Conservation (phyloP, 2,329 filamentous ascomycete genomes). For the Fusarium tjaetaba region DNA sequence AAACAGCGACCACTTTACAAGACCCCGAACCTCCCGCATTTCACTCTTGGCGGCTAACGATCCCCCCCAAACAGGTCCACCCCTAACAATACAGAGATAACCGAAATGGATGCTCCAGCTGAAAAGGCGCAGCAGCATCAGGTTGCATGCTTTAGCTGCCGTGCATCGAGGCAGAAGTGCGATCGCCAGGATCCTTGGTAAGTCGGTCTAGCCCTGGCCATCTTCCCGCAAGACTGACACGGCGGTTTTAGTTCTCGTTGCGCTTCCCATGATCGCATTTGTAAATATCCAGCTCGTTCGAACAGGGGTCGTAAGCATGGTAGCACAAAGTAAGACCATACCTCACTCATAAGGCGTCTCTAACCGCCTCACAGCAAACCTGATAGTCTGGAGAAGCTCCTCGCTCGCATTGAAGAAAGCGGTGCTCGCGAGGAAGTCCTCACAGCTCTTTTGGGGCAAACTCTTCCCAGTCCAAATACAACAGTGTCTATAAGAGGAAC, state of each 20-base stretch:
- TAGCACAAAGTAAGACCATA: background rate
- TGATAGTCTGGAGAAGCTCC: slow-evolving; percentile 5
- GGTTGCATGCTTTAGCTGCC: slow-evolving; percentile 20
- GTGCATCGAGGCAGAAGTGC: slow-evolving; percentile 17
- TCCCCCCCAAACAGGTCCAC: background rate
- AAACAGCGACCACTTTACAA: slow-evolving; percentile 17
- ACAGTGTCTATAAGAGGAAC: slow-evolving; percentile 4
- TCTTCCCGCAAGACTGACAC: background rate
- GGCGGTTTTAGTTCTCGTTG: background rate
- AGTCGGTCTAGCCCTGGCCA: background rate
- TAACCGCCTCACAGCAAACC: background rate
- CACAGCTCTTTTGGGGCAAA: background rate
- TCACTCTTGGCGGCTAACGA: background rate
- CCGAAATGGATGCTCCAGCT: background rate
- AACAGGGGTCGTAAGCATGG: slow-evolving; percentile 19
- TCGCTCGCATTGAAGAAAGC: slow-evolving; percentile 16
- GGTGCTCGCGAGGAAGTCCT: slow-evolving; percentile 7
- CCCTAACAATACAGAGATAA: background rate
- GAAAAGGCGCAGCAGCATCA: slow-evolving; percentile 10
- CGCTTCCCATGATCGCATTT: slow-evolving; percentile 2
- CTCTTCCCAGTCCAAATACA: slow-evolving; percentile 13
- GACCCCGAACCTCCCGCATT: background rate
- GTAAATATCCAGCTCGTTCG: slow-evolving; percentile 11
- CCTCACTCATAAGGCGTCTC: rapidly evolving
- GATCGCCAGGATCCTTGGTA: slow-evolving; percentile 20